Evolutionary conservation across 441 rosid species (phyloP).

Genomic region (Dalechampia spathulata): DNA sequence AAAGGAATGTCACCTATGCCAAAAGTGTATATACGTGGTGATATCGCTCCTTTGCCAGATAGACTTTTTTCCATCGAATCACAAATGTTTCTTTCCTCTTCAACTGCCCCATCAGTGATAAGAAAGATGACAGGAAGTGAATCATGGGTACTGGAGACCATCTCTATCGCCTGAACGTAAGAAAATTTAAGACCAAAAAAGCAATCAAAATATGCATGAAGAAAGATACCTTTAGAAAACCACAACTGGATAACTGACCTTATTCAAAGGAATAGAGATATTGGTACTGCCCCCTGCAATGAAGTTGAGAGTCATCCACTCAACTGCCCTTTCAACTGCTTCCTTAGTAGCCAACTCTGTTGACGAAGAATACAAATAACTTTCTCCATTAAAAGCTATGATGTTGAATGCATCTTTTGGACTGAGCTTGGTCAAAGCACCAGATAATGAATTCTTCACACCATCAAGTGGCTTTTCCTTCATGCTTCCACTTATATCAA

Average conservation of each 20-base stretch:
- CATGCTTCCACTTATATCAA: slow-evolving; percentile 98
- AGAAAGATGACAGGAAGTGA: slow-evolving; percentile 65
- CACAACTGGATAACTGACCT: no score
- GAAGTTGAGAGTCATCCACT: slow-evolving; percentile 69
- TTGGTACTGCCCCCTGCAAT: slow-evolving; percentile 73
- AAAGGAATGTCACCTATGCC: slow-evolving; percentile 61
- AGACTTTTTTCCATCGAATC: slow-evolving; percentile 49
- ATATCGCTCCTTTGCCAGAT: slow-evolving; percentile 36
- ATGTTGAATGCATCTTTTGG: slow-evolving; percentile 79
- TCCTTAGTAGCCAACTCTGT: slow-evolving; percentile 66
- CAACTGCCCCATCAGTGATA: slow-evolving; percentile 74
- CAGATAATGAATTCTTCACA: slow-evolving; percentile 53
- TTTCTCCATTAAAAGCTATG: slow-evolving; percentile 72
- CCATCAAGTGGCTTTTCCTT: slow-evolving; percentile 65
- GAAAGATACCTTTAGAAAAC: background rate
- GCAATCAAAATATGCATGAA: background rate
- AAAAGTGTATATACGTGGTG: slow-evolving; percentile 78
- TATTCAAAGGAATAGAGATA: slow-evolving; percentile 62
- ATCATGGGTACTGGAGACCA: slow-evolving; percentile 47
- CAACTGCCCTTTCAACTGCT: slow-evolving; percentile 51
- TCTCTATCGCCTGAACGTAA: slow-evolving; percentile 71
- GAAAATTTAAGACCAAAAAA: background rate
- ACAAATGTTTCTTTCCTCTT: slow-evolving; percentile 73
- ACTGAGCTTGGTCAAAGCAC: slow-evolving; percentile 51
- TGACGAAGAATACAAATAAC: slow-evolving; percentile 54